Base-by-base conservation (phyloP, 1,139 yeast species). In the Yamadazyma friedrichii region DNA sequence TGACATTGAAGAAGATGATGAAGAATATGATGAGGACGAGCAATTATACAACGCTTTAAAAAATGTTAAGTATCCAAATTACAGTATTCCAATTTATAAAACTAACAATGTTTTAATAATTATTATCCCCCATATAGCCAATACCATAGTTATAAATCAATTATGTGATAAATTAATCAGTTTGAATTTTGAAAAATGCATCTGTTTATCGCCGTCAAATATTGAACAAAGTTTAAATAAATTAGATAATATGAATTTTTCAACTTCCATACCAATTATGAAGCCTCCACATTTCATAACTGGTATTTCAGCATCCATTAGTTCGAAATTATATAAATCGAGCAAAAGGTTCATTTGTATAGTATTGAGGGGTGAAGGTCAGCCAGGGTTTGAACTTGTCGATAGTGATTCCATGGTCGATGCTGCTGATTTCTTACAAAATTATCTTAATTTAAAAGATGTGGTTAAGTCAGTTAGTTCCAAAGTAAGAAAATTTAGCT, bases 201-300 rank as follows among this genome's bases (percentile, higher is more conserved):
- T 69, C 13, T 48, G 56, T 9, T 52, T 67, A 35, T 56, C 74
- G 2, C 75, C 74, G 8, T 56, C 68, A 46, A 65, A 64, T 48
- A 56, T 62, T 43, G 54, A 54, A 32, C 62, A 59, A 36, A 52
- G 70, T 1, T 44, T 68, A 25, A 63, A 58, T 46, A 56, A 55
- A 42, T 50, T 62, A 10, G 13, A 10, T 9, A 35, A n/a, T n/a
- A 4, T 12, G 44, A 42, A 42, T 6, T 15, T 49, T 9, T 33
- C 51, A 31, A 40, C 47, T 15, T 34, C 48, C 6, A 49, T 67
- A 11, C 76, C 78, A 1, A 42, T 41, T 13, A 59, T 79, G 45
- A 60, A 55, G 27, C 85, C 85, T 3, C 85, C 85, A 0, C 80
- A 75, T 53, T 67, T 70, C 38, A 61, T 80, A 22, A 74, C 82